phyloP scores from a whole-genome alignment of 2,329 filamentous ascomycete genomes.

The Erysiphe neolycopersici region DNA sequence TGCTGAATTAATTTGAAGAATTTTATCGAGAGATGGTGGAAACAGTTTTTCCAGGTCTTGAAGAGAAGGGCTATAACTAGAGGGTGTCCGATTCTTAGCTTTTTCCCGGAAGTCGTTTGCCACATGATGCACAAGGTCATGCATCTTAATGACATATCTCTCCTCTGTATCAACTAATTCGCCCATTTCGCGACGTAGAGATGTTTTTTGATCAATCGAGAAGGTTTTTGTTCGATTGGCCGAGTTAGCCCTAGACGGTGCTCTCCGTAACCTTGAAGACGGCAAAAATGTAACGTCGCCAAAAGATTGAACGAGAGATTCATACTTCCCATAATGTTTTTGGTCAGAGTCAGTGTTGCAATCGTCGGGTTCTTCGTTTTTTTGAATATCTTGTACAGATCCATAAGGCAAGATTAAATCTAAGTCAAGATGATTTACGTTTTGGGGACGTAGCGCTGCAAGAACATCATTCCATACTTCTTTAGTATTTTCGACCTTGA shows the following conservation, averaged over 20 bases:
- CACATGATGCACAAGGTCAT: conserved; percentile 56
- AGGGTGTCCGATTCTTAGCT: conserved; percentile 27
- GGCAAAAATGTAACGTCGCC: conserved; percentile 71
- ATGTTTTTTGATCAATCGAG: conserved; percentile 24
- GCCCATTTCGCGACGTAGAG: background rate
- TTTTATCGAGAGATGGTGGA: conserved; percentile 51
- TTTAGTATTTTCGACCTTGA: conserved; percentile 47
- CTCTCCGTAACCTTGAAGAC: conserved; percentile 57
- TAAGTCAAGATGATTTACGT: conserved; percentile 61
- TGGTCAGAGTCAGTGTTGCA: conserved; percentile 31
- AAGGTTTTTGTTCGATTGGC: conserved; percentile 57
- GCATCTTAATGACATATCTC: conserved; percentile 70
- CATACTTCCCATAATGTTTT: conserved; percentile 52
- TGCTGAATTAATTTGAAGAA: conserved; percentile 53
- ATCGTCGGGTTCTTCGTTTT: conserved; percentile 34
- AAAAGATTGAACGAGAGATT: conserved; percentile 47
- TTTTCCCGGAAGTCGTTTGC: conserved; percentile 55
- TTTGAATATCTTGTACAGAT: conserved; percentile 31
- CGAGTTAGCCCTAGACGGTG: conserved; percentile 63
- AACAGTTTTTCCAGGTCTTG: conserved; percentile 54
- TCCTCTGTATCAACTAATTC: conserved; percentile 55
- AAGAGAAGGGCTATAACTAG: conserved; percentile 44
- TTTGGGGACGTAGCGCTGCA: conserved; percentile 53
- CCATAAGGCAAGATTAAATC: conserved; percentile 66
- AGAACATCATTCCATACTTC: conserved; percentile 50